Evolutionary conservation across 768 basidiomycete genomes (phyloP), one percentile per base, ranked within the genome.

Genomic region (Amanita subjunquillea): DNA sequence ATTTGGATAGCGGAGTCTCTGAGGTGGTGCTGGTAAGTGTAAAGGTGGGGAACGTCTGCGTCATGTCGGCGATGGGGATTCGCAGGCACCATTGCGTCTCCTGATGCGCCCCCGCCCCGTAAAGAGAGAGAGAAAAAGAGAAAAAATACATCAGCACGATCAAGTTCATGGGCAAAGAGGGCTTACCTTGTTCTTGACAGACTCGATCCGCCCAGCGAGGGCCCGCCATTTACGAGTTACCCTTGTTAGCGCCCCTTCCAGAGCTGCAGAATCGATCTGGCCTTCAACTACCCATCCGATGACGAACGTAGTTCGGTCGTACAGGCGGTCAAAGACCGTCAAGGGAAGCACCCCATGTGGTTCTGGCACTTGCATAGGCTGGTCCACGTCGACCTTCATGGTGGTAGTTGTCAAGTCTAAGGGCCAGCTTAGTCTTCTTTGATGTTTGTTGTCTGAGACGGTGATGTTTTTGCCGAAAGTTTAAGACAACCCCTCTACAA

Each of bases 271-370:
- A 52, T 69, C 63, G 37, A 69, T 57, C 23, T 51, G 55, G 10
- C 68, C 68, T 54, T 66, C 59, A 1, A 69, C 63, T 4, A 69
- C 57, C 68, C 68, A 69, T 23, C 65, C 68, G 13, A 65, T 67
- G 17, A 65, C 48, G 48, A 67, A 64, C 9, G 61, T 60, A 1
- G 65, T 63, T 42, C 54, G 55, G 44, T 68, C 66, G 52, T 67
- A 64, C 41, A 57, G 45, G 6, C 48, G 22, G 38, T 50, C 48
- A 38, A 50, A 50, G 12, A 27, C 48, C 0, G 66, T 64, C 7
- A 69, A 55, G 6, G 67, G 67, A 41, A 54, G 27, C 9, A 58
- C 13, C 12, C 53, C 54, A 32, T 55, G 49, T 22, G 54, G 49
- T 40, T 39, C 51, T 36, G 51, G 51, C n/a, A 52, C 51, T 9